Evolutionary conservation across 2,329 filamentous ascomycete species (phyloP), one percentile per base, ranked within the genome.

Genomic region (Diaporthe citri): DNA sequence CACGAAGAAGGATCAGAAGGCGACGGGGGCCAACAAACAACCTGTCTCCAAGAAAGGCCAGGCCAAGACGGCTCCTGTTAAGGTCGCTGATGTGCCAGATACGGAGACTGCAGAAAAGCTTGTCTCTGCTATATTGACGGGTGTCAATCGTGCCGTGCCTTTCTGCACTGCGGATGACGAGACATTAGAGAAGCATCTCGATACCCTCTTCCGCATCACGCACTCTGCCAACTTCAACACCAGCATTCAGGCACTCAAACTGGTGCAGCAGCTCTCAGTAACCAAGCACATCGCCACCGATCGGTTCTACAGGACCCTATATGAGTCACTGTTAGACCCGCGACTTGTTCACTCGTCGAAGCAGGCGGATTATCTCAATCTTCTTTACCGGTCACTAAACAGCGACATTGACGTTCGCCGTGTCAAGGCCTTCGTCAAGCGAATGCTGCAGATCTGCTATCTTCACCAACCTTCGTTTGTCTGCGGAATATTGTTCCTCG

Each of bases 141-240:
- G 97, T 79, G 95, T 99, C 78, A 99, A 99, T 84, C 94, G 97
- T 78, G 96, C 97, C 12, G 96, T 98, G 79, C 97, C 97, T 1
- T 99, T 98, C 83, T 94, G 95, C 15, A 93, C 93, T 77, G 92
- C 94, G 1, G 94, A 97, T 80, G 92, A 94, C 79, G 90, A 92
- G 57, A 92, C 91, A 88, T 91, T 98, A 78, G 94, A 97, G 80
- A 92, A 93, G 75, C 96, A 99, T 81, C 90, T 99, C 74, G 94
- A 98, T 82, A 98, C 96, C 4, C 89, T 99, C 36, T 99, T 98
- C 89, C 93, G 92, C 80, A 97, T 99, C 80, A 97, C 97, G 0
- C 97, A 99, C 84, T 98, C 96, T 0, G 95, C 96, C 74, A 99
- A 99, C 84, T 98, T 99, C 89, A 99, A 98, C 85, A 99, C 97